Conservation (phyloP, 139 green algal species). For the Ettlia oleoabundans region DNA sequence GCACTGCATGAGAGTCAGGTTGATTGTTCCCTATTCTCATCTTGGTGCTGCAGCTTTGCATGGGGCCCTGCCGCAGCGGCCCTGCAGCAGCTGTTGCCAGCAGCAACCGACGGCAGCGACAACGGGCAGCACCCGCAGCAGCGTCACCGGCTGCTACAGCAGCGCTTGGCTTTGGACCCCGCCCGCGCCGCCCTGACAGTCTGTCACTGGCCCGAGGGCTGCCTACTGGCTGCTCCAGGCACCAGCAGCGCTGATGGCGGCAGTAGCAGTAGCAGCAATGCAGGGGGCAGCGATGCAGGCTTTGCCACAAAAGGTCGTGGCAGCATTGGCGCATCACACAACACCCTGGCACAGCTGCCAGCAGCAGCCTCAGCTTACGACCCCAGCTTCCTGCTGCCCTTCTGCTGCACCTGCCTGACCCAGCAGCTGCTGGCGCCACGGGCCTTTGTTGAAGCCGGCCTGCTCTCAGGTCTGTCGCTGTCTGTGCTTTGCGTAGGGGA, state of each 20-base stretch:
- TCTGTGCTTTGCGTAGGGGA: neutral
- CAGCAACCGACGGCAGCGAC: neutral
- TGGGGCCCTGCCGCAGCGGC: conserved; percentile 44
- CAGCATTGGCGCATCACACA: no score
- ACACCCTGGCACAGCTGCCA: conserved; percentile 17
- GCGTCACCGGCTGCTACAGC: conserved; percentile 27
- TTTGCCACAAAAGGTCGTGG: neutral
- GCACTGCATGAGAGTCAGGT: no score
- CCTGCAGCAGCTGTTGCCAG: conserved; percentile 23
- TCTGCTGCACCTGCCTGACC: conserved; percentile 45
- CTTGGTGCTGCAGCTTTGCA: conserved; percentile 46
- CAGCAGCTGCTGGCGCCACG: conserved; percentile 22
- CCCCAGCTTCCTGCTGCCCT: conserved; percentile 63
- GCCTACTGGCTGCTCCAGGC: conserved; percentile 28
- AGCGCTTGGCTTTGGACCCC: conserved; percentile 37
- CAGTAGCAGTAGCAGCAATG: conserved; percentile 10
- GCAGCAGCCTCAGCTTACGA: conserved; percentile 55
- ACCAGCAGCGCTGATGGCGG: conserved; percentile 1
- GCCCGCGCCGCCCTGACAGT: conserved; percentile 46
- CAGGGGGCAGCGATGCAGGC: neutral
- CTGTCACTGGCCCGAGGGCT: conserved; percentile 58
- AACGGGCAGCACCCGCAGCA: conserved; percentile 3
- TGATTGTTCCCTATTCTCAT: no score
- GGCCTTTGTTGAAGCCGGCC: conserved; percentile 44
- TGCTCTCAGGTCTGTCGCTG: conserved; percentile 44